Percentiles rank a stretch among this genome's conserved stretches.
phyloP scores from a whole-genome alignment of 768 basidiomycete genomes.

The Pholiota microspora region DNA sequence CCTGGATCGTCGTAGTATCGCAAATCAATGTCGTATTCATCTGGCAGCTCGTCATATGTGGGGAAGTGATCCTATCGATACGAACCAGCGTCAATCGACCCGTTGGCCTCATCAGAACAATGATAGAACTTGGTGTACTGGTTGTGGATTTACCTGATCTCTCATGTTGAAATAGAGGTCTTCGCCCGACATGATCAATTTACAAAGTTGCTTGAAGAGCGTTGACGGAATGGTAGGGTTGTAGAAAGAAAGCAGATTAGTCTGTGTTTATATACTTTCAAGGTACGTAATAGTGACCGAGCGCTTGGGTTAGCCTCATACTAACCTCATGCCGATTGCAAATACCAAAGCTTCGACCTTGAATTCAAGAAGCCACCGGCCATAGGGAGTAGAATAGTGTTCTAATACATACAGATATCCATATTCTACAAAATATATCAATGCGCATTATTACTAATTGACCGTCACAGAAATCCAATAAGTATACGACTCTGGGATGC shows the following conservation, averaged over 20 bases:
- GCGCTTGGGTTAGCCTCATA: not conserved
- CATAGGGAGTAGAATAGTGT: not conserved
- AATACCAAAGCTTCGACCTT: no score
- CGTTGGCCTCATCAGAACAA: no score
- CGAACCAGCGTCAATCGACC: not conserved
- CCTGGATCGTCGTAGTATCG: conserved; percentile 14
- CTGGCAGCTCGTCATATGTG: conserved; percentile 21
- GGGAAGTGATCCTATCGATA: conserved; percentile 23
- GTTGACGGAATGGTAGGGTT: no score
- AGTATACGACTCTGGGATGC: not conserved
- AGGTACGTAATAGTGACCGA: no score
- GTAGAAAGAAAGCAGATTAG: not conserved
- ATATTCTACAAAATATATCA: conserved; percentile 2
- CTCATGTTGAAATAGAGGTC: conserved; percentile 1
- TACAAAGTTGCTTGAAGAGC: no score
- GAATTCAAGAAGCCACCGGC: no score
- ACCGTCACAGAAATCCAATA: not conserved
- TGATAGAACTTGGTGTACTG: no score
- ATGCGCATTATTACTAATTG: not conserved
- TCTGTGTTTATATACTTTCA: not conserved
- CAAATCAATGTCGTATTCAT: conserved; percentile 18
- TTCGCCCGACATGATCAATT: not conserved
- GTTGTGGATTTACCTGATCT: not conserved
- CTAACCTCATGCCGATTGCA: no score
- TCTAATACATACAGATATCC: conserved; percentile 3